These are phyloP conservation scores for Rhinocladiella mackenziei DNA, from an alignment of 2,329 filamentous ascomycete species.

Conservation along the genomic window DNA sequence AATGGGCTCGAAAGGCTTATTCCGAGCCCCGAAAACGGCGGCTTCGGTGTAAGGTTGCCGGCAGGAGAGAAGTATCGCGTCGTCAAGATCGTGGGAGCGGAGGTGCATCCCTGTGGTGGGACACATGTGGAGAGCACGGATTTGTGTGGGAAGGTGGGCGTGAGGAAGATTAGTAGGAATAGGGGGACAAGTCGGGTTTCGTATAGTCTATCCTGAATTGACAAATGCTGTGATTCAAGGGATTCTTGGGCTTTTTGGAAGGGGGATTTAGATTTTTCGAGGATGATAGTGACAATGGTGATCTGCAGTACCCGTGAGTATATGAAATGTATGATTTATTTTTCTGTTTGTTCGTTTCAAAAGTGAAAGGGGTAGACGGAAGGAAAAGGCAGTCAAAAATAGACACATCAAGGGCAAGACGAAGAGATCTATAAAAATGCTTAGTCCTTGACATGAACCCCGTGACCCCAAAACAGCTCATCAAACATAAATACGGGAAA, in stretches of 20 bases:
- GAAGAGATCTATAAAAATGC: too few relatives aligned
- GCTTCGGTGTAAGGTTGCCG: constrained; percentile 37
- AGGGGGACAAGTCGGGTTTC: constrained; percentile 61
- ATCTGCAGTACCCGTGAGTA: too few relatives aligned
- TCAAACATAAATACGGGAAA: too few relatives aligned
- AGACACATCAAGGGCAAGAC: too few relatives aligned
- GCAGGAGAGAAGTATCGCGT: constrained; percentile 58
- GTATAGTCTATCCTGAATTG: constrained; percentile 37
- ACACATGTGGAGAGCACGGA: constrained; percentile 65
- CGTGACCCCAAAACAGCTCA: too few relatives aligned
- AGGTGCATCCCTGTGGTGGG: constrained; percentile 70
- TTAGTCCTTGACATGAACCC: too few relatives aligned
- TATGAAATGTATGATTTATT: too few relatives aligned
- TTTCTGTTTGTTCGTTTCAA: too few relatives aligned
- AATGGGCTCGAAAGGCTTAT: constrained; percentile 55
- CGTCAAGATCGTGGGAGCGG: constrained; percentile 64
- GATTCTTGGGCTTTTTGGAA: neutral
- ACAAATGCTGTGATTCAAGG: neutral
- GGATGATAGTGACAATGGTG: too few relatives aligned
- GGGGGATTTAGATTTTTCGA: too few relatives aligned
- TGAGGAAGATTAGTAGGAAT: constrained; percentile 63
- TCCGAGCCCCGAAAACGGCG: constrained; percentile 40
- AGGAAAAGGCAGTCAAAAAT: too few relatives aligned
- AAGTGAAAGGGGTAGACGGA: too few relatives aligned
- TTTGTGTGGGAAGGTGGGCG: constrained; percentile 56